Conservation (phyloP, 1,139 yeast genomes). For the Pichia sp. region DNA sequence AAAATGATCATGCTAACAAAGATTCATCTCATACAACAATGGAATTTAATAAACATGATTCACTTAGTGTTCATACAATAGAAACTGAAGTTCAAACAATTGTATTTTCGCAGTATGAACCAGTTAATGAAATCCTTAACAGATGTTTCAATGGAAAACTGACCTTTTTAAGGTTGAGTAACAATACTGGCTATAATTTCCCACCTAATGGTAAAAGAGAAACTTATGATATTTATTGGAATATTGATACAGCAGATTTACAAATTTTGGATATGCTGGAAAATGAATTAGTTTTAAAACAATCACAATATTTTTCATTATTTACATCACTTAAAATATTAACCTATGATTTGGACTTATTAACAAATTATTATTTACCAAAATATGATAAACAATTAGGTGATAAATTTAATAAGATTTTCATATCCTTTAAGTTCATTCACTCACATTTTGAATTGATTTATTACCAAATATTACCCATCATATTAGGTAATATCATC, state of each 20-base stretch:
- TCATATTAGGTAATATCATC: neutral
- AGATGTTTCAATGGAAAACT: neutral
- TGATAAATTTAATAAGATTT: neutral
- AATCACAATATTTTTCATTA: neutral
- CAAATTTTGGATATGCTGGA: neutral
- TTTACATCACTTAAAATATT: neutral
- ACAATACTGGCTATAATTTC: neutral
- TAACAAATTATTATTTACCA: neutral
- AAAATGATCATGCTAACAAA: neutral
- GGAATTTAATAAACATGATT: neutral
- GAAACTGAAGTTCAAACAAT: neutral
- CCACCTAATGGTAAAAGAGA: neutral
- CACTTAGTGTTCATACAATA: neutral
- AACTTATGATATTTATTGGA: slow-evolving; percentile 9
- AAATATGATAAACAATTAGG: neutral
- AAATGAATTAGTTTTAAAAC: neutral
- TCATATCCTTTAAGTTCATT: neutral
- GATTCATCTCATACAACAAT: neutral
- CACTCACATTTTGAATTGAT: neutral
- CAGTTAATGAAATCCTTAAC: slow-evolving; percentile 7
- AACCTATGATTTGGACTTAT: neutral
- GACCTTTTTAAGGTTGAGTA: slow-evolving; percentile 2
- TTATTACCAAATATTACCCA: neutral
- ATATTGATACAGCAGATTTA: neutral
- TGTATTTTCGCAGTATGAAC: slow-evolving; percentile 9